Conservation (phyloP, 495 filamentous ascomycete genomes). For the Penicillium chermesinum region DNA sequence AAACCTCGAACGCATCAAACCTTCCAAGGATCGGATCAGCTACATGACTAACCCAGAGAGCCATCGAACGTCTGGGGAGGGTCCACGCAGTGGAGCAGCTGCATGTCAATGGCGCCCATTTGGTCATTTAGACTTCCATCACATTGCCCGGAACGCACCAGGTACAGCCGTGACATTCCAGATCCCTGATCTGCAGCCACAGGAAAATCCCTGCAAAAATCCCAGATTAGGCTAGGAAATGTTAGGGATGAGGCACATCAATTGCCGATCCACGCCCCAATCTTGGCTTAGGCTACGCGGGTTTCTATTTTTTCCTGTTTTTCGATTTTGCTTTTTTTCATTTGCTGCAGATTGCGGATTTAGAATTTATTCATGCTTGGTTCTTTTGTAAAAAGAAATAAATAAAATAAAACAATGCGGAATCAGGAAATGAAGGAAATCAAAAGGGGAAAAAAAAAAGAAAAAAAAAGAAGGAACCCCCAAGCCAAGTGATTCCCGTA, state of each 20-base stretch:
- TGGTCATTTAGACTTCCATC: slow-evolving; percentile 22
- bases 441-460: too few species aligned
- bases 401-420: too few species aligned
- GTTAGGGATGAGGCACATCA: slow-evolving; percentile 31
- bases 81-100: slow-evolving; percentile 1
- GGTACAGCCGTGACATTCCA: slow-evolving; percentile 20
- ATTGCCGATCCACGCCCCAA: slow-evolving; percentile 16
- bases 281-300: not conserved
- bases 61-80: slow-evolving; percentile 1
- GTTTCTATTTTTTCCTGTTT: not conserved
- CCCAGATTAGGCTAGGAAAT: slow-evolving; percentile 4
- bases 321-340: not conserved
- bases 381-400: too few species aligned
- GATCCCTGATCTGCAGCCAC: too few species aligned
- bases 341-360: not conserved
- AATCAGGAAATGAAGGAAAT: too few species aligned
- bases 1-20: too few species aligned
- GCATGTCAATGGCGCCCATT: slow-evolving; percentile 13
- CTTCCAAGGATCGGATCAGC: not conserved
- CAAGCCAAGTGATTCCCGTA: too few species aligned
- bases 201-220: slow-evolving; percentile 7
- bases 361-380: not conserved
- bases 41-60: not conserved
- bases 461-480: too few species aligned
- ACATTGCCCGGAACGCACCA: slow-evolving; percentile 20